Evolutionary conservation across 345 rosid genomes (phyloP), one percentile per base, ranked within the genome.

Genomic region (Limnanthes douglasii): DNA sequence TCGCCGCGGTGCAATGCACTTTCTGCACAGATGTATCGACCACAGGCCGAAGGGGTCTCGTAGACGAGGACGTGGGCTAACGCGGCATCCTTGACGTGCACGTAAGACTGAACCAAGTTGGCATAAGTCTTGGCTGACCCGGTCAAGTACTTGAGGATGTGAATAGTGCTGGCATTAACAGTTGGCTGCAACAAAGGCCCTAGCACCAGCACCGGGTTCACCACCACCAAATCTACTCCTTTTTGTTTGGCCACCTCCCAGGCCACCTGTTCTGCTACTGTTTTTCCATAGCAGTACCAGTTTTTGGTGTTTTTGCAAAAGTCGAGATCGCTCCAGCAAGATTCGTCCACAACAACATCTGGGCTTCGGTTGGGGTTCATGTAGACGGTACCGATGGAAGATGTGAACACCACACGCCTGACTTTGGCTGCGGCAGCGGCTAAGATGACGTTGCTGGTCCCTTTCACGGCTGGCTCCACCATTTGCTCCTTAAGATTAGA

Each of bases 111-210:
- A 48, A 72, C 68, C 18, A 73, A 61, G 29, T 90, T 90, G 48
- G 82, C 88, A 18, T 90, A 90, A 0, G 98, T 90, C 72, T 84
- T 90, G 49, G 85, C 88, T 0, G 94, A 74, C n/a, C 98, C 98
- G 2, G 75, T 84, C 18, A 90, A 56, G 66, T 90, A 90, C 69
- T 90, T 84, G 57, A 80, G 92, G 39, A 90, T 71, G 70, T 90
- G 98, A 34, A 63, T 17, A 14, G 41, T 78, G 62, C 96, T 84
- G 1, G 88, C 92, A 34, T 90, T 80, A 15, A 90, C 57, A 3
- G 78, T 74, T 5, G 96, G 37, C 45, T 90, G 98, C 51, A 90
- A 21, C 64, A 88, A 45, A 4, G 98, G 96, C 22, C 98, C 98
- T 1, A 84, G 66, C 22, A 84, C 96, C 46, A 84, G 34, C 11